A percentile compares a stretch with the other conserved stretches of the same genome.
phyloP scores from a whole-genome alignment of 129 eudicot species.

The Chrysanthemum lavandulifolium region DNA sequence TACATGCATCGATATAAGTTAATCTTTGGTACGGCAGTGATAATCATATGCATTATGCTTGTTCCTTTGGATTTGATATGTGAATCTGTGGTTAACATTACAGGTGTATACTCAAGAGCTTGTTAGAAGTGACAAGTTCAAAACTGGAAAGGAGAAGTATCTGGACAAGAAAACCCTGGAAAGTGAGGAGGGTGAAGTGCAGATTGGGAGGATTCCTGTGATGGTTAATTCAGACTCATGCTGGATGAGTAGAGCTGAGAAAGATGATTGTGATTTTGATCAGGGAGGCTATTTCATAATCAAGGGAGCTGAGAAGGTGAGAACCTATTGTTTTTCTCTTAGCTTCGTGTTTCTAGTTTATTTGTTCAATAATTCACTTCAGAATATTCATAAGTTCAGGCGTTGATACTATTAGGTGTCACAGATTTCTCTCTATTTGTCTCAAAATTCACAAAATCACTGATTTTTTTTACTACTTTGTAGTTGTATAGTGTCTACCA shows the following conservation, averaged over 20 bases:
- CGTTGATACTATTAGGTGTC: no score
- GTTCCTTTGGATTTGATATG: constrained; percentile 7
- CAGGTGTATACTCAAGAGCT: constrained; percentile 67
- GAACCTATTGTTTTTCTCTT: not conserved
- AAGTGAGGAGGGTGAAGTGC: constrained; percentile 38
- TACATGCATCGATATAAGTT: not conserved
- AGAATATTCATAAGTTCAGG: not conserved
- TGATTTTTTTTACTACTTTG: not conserved
- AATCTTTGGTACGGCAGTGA: not conserved
- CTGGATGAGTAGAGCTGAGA: constrained; percentile 68
- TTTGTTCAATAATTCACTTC: constrained; percentile 1
- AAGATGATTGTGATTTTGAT: constrained; percentile 80
- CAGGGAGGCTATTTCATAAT: constrained; percentile 88
- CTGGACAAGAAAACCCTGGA: constrained; percentile 44
- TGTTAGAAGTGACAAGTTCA: constrained; percentile 76
- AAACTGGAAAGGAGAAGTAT: constrained; percentile 61
- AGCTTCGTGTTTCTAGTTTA: constrained; percentile 8
- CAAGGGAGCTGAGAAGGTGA: constrained; percentile 97
- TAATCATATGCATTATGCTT: constrained; percentile 4
- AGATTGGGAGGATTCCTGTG: constrained; percentile 83
- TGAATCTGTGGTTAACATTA: constrained; percentile 19
- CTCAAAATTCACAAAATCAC: no score
- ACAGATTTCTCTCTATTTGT: no score
- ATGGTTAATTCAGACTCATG: constrained; percentile 90
- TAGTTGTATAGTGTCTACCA: not conserved